These are phyloP conservation scores for Lenzites betulinus DNA, from an alignment of 768 basidiomycete species.

Conservation along the genomic window DNA sequence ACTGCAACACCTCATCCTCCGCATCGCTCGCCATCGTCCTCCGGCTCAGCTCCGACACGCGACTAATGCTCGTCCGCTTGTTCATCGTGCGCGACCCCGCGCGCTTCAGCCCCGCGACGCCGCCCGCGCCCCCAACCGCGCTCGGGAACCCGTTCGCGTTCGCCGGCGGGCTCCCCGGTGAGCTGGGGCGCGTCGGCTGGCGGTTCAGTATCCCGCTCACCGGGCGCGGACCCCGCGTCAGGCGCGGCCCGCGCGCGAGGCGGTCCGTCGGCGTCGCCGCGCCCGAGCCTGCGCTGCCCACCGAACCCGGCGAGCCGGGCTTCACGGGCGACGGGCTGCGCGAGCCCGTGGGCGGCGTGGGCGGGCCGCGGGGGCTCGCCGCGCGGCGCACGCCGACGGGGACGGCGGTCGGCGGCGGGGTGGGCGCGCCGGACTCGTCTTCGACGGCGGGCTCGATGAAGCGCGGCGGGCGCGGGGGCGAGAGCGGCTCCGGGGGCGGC, in stretches of 20 bases:
- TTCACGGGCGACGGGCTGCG: constrained; percentile 38
- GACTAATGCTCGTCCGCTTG: constrained; percentile 36
- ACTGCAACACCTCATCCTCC: constrained; percentile 65
- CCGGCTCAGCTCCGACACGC: constrained; percentile 48
- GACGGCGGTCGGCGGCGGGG: constrained; percentile 17
- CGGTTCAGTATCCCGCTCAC: constrained; percentile 62
- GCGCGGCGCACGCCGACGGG: constrained; percentile 20
- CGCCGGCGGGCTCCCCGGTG: constrained; percentile 18
- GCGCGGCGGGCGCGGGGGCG: constrained; percentile 19
- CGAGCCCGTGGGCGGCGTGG: constrained; percentile 40
- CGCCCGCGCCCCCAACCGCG: background rate
- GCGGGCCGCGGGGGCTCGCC: constrained; percentile 34
- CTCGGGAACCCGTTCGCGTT: constrained; percentile 7
- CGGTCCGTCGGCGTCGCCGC: constrained; percentile 40
- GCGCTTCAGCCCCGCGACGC: constrained; percentile 17
- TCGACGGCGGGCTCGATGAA: constrained; percentile 53
- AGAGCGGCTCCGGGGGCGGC: constrained; percentile 31
- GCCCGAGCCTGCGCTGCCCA: constrained; percentile 28
- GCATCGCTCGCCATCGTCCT: constrained; percentile 85
- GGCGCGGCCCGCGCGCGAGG: constrained; percentile 47
- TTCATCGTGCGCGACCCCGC: constrained; percentile 27
- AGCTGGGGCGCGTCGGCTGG: constrained; percentile 35
- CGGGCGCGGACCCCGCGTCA: constrained; percentile 50
- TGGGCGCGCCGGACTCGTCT: constrained; percentile 43
- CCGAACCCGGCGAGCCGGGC: constrained; percentile 40